Base-by-base conservation (phyloP, 495 filamentous ascomycete genomes). In the Rhypophila decipiens region DNA sequence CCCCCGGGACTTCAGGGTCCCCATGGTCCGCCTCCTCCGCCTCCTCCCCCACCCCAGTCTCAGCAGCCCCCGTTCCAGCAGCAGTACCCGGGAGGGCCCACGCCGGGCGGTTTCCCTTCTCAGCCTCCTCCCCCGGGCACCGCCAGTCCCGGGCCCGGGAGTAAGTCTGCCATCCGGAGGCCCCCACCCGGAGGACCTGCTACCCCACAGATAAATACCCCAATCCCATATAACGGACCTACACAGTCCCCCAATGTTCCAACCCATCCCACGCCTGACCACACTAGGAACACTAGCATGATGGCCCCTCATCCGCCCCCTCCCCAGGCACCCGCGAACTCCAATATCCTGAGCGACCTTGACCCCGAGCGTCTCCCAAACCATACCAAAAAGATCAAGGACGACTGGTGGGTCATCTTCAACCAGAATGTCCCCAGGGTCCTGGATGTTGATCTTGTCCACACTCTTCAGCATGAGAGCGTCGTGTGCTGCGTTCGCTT, bases 401-500 rank as follows among this genome's bases (percentile, higher is more conserved):
- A 74, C 12, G 88, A 94, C 64, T 94, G 89, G 89, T 91, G 87
- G 67, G 87, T 83, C 24, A 82, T 95, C 46, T 94, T 91, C 73
- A 95, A 95, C 67, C 86, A 87, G 35, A 75, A 82, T 42, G 85
- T 94, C 29, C 85, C 84, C 45, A 85, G 89, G 39, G 78, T 87
- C 29, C 74, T 95, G 41, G 89, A 95, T 59, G 86, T 95, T 24
- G 87, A 94, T 49, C 73, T 94, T 19, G 80, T 91, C n/a, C 88
- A 93, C 61, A 89, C 86, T 15, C 73, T 95, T 12, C 75, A 77
- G 47, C 89, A 94, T 55, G 87, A 94, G 53, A 93, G 87, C 50
- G 88, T 93, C 35, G 88, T 95, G 2, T 93, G 87, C 74, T 94
- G 89, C 64, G 89, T 95, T 18, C 73, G 88, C 42, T 95, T 95